These are phyloP conservation scores for Cryphonectria naterciae DNA, from an alignment of 2,329 filamentous ascomycete species.

Conservation along the genomic window DNA sequence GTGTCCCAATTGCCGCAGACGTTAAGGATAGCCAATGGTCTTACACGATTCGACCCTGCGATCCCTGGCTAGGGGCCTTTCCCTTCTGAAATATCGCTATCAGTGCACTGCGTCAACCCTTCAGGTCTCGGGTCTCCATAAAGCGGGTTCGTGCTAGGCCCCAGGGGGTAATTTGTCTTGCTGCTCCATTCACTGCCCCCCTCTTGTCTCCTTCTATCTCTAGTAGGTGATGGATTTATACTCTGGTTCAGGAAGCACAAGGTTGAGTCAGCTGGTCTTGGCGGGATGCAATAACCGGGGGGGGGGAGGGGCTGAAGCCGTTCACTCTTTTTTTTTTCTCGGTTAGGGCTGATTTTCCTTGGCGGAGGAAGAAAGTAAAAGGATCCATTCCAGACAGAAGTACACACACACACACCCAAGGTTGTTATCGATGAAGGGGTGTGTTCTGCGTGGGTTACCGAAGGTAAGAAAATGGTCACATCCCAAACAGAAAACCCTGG, in stretches of 20 bases:
- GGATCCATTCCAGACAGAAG: neutral
- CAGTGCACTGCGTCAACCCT: neutral
- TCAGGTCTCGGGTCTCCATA: constrained; percentile 1
- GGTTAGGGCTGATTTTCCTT: neutral
- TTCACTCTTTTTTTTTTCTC: no score
- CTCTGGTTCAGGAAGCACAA: neutral
- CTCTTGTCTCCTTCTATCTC: neutral
- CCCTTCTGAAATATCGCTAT: constrained; percentile 7
- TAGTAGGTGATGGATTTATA: neutral
- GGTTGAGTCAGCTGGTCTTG: neutral
- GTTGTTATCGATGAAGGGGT: neutral
- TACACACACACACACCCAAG: neutral
- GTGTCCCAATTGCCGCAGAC: constrained; percentile 2
- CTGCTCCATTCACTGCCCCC: neutral
- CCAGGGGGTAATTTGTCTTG: neutral
- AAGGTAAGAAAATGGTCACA: neutral
- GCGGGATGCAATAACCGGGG: neutral
- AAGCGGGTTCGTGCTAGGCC: neutral
- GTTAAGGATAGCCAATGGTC: constrained; percentile 23
- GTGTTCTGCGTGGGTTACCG: neutral
- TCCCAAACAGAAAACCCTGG: neutral
- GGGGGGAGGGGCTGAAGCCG: neutral
- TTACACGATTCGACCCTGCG: constrained; percentile 13
- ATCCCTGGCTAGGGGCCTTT: constrained; percentile 7
- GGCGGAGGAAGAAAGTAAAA: neutral